A percentile compares a stretch with the other conserved stretches of the same genome.
Conservation (phyloP, 495 filamentous ascomycete species). For the Hyaloscypha hepaticicola region DNA sequence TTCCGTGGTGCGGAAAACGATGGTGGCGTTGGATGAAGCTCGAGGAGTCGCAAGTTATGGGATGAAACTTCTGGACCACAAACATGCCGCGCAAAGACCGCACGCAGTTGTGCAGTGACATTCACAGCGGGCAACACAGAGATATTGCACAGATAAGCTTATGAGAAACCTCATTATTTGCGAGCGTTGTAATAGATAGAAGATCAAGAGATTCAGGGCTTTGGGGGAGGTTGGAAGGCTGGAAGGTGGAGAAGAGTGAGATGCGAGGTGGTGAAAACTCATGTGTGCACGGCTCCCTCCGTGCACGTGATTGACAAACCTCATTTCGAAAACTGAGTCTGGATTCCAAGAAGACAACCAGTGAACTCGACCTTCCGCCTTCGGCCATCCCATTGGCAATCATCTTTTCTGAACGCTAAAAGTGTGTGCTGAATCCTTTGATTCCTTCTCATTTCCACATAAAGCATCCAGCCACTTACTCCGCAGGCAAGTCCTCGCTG, state of each 20-base stretch:
- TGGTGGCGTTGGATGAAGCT: constrained; percentile 31
- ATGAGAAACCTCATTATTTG: background rate
- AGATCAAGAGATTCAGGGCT: background rate
- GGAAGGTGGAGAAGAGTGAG: background rate
- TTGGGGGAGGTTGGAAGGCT: background rate
- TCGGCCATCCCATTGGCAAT: background rate
- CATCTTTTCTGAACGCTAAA: background rate
- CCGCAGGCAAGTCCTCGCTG: background rate
- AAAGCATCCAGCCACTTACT: background rate
- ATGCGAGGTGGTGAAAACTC: background rate
- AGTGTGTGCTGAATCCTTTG: background rate
- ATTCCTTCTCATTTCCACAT: background rate
- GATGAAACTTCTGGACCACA: constrained; percentile 30
- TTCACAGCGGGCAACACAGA: background rate
- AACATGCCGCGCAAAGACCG: constrained; percentile 13
- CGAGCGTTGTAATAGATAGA: background rate
- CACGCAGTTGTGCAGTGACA: background rate
- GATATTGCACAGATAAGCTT: background rate
- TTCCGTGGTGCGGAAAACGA: constrained; percentile 1
- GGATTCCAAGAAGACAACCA: background rate
- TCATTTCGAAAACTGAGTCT: background rate
- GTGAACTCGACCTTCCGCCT: background rate
- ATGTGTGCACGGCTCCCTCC: background rate
- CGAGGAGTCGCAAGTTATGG: constrained; percentile 27
- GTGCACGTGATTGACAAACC: background rate